These are phyloP conservation scores for Diversispora epigaea DNA, from an alignment of 192 early-diverging fungal genomes.

Conservation along the genomic window DNA sequence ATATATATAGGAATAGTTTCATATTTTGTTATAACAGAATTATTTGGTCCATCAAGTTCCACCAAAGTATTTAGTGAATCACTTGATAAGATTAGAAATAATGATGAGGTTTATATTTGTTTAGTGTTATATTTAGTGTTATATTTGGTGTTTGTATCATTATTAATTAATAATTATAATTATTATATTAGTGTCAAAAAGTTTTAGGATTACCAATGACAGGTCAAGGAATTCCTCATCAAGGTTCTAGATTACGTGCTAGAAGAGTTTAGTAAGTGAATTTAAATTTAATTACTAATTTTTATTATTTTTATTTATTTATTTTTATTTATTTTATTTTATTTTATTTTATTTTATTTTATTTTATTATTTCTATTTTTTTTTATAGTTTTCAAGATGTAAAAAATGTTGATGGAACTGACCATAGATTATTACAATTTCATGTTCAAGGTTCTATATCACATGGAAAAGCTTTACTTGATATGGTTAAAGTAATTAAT, in stretches of 20 bases:
- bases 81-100: conserved; percentile 46
- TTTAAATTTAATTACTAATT: background rate
- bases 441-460: conserved; percentile 53
- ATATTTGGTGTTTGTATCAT: background rate
- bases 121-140: background rate
- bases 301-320: background rate
- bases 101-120: conserved; percentile 38
- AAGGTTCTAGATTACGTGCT: conserved; percentile 22
- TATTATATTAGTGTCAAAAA: background rate
- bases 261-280: conserved; percentile 15
- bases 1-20: conserved; percentile 36
- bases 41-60: conserved; percentile 52
- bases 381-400: conserved; percentile 44
- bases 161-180: background rate
- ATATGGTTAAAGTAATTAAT: conserved; percentile 49
- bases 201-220: conserved; percentile 44
- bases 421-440: conserved; percentile 54
- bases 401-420: conserved; percentile 45
- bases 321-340: conserved; percentile 21
- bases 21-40: conserved; percentile 48
- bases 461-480: conserved; percentile 49
- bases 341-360: background rate
- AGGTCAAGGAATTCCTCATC: conserved; percentile 38
- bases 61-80: conserved; percentile 55
- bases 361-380: background rate